A percentile compares a stretch with the other conserved stretches of the same genome.
phyloP scores from a whole-genome alignment of 2,329 filamentous ascomycete genomes.

The Talaromyces sp. region DNA sequence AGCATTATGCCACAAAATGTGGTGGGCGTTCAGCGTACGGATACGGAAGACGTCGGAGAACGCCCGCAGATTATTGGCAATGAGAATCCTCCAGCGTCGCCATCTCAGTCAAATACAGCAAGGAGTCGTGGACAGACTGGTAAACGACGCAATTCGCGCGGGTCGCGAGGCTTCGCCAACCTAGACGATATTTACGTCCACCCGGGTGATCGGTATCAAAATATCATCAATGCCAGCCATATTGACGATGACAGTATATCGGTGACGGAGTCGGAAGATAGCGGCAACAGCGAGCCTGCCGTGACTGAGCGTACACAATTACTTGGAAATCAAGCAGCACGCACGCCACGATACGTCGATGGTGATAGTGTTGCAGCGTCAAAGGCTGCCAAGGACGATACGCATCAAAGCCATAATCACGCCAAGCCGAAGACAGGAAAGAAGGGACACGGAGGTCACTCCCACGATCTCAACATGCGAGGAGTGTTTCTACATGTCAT shows the following conservation, averaged over 20 bases:
- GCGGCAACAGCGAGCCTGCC: constrained; percentile 47
- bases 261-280: constrained; percentile 49
- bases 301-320: constrained; percentile 42
- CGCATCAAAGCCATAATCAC: constrained; percentile 74
- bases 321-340: constrained; percentile 42
- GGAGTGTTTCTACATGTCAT: constrained; percentile 62
- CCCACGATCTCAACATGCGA: constrained; percentile 80
- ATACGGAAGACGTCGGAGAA: constrained; percentile 14
- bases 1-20: constrained; percentile 61
- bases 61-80: constrained; percentile 8
- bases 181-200: constrained; percentile 75
- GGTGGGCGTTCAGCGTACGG: constrained; percentile 47
- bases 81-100: constrained; percentile 14
- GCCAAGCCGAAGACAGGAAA: constrained; percentile 59
- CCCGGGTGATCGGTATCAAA: constrained; percentile 83
- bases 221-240: constrained; percentile 78
- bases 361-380: constrained; percentile 20
- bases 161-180: constrained; percentile 46
- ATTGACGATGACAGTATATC: constrained; percentile 45
- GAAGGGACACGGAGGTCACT: constrained; percentile 47
- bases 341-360: constrained; percentile 29
- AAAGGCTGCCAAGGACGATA: constrained; percentile 23
- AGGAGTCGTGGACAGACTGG: constrained; percentile 26
- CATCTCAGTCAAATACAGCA: constrained; percentile 14
- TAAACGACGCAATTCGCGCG: constrained; percentile 26